These are phyloP conservation scores for Penicillium griseofulvum DNA, from an alignment of 2,329 filamentous ascomycete species.

Conservation along the genomic window DNA sequence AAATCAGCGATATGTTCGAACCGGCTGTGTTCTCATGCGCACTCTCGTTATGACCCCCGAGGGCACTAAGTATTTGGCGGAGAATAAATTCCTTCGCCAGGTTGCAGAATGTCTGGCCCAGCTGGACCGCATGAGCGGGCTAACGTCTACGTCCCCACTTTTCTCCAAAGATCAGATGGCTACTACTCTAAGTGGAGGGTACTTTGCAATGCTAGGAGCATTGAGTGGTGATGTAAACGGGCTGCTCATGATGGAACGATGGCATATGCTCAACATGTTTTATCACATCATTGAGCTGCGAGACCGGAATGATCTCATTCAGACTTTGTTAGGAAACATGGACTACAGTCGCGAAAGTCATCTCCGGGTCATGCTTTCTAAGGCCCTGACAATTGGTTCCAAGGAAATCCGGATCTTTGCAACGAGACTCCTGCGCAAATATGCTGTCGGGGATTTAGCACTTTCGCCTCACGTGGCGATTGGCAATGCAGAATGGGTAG, in stretches of 20 bases:
- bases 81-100: conserved; percentile 90
- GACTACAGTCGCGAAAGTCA: conserved; percentile 89
- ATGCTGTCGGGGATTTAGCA: conserved; percentile 63
- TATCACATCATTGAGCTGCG: conserved; percentile 95
- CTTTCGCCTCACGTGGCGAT: conserved; percentile 40
- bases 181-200: conserved; percentile 86
- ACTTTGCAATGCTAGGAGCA: conserved; percentile 88
- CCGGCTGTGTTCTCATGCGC: conserved; percentile 83
- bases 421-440: conserved; percentile 82
- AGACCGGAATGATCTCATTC: conserved; percentile 86
- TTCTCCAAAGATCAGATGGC: conserved; percentile 82
- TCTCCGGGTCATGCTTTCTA: conserved; percentile 86
- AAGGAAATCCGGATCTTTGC: conserved; percentile 89
- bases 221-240: conserved; percentile 80
- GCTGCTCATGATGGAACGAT: conserved; percentile 84
- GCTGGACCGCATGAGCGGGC: conserved; percentile 74
- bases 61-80: conserved; percentile 78
- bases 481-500: conserved; percentile 87
- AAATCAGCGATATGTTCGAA: conserved; percentile 89
- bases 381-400: conserved; percentile 85
- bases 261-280: conserved; percentile 99
- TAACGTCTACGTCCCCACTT: conserved; percentile 73
- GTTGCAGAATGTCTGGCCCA: conserved; percentile 95
- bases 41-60: conserved; percentile 82
- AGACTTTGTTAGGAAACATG: conserved; percentile 82